phyloP scores from a whole-genome alignment of 148 eudicot species.

The Persicaria maculosa region DNA sequence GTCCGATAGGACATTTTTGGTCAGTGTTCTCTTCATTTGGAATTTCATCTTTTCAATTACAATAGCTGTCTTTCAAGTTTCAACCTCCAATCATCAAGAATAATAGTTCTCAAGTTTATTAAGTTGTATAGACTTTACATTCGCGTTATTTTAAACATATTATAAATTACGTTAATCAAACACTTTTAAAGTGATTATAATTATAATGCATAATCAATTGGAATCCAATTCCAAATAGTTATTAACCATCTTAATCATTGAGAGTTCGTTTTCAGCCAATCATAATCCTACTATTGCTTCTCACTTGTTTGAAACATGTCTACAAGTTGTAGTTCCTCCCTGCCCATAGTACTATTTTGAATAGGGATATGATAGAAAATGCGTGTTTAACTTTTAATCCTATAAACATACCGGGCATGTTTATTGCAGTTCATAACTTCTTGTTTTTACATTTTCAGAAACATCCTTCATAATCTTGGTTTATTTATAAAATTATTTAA shows the following conservation, averaged over 20 bases:
- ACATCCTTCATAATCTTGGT: background rate
- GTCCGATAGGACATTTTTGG: too few relatives aligned
- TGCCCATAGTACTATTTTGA: background rate
- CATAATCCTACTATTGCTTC: background rate
- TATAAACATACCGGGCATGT: background rate
- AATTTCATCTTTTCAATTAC: background rate
- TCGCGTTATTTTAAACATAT: too few relatives aligned
- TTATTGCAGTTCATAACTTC: background rate
- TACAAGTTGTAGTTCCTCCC: background rate
- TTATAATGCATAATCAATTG: too few relatives aligned
- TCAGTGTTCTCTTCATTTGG: conserved; percentile 21
- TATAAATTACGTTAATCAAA: too few relatives aligned
- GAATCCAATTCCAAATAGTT: too few relatives aligned
- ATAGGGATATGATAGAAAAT: background rate
- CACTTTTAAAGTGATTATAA: too few relatives aligned
- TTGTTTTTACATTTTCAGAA: background rate
- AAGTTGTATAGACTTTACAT: background rate
- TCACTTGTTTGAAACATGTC: background rate
- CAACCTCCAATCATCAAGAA: too few relatives aligned
- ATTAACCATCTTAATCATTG: background rate
- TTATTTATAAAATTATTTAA: background rate
- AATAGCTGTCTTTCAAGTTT: background rate
- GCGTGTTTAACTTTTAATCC: background rate
- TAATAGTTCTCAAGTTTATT: background rate
- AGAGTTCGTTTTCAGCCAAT: background rate